Evolutionary conservation across 495 filamentous ascomycete genomes (phyloP), one percentile per base, ranked within the genome.

Genomic region (Neurospora tetraspora): DNA sequence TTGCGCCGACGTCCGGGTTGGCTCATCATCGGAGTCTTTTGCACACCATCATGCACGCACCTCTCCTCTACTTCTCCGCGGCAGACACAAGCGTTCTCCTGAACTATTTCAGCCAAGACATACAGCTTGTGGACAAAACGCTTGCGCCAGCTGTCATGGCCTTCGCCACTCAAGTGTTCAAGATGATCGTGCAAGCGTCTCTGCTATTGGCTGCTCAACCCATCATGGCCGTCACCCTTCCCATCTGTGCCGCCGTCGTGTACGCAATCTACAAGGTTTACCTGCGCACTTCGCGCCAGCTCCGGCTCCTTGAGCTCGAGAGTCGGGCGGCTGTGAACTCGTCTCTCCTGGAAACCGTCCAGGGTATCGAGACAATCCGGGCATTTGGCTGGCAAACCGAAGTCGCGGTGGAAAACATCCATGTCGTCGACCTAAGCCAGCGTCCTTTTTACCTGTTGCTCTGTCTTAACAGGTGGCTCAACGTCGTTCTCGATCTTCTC

Each of bases 291-390:
- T 91, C 89, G 2, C 85, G 89, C 4, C 89, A 91, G 74, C 78
- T 92, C 6, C 88, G 89, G 40, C 82, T 89, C 59, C 79, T 92
- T 27, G 89, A 91, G 39, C 82, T 91, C 9, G 89, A 91, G 78
- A 83, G 86, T 16, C 88, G 89, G 76, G 83, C 89, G 5, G 87
- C 88, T 3, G 79, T 91, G 1, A 89, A 86, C 71, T 85, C 88
- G 0, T 85, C 86, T 53, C 90, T 91, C 68, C 81, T 87, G 27
- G 90, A 92, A 69, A 82, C 81, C 7, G 78, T 81, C 3, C 72
- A 75, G 68, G 81, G 86, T 0, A 72, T 86, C 14, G 76, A 78
- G 8, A 85, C 83, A 8, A 84, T 88, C 47, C 82, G 85, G 31
- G 80, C 86, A 3, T 85, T 87, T 71, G 81, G 82, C 69, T 86